phyloP scores from a whole-genome alignment of 164 flowering plant species.

The Amborella trichopoda region DNA sequence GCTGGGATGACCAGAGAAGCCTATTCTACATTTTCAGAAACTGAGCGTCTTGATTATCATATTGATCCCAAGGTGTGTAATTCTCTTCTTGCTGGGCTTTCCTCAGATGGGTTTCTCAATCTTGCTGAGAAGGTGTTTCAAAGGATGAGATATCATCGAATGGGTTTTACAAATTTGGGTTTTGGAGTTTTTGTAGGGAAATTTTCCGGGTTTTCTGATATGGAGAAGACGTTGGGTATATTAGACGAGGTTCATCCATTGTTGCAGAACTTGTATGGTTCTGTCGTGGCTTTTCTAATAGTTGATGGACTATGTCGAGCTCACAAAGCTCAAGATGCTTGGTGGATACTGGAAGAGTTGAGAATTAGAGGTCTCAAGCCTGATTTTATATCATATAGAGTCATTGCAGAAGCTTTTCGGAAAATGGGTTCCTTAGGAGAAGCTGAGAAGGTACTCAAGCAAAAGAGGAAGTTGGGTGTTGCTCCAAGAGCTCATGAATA shows the following conservation, averaged over 20 bases:
- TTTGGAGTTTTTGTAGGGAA: slow-evolving; percentile 72
- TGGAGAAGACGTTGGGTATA: slow-evolving; percentile 25
- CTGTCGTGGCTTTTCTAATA: slow-evolving; percentile 55
- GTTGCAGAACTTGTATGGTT: slow-evolving; percentile 41
- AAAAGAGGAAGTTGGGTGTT: slow-evolving; percentile 83
- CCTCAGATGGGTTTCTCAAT: slow-evolving; percentile 42
- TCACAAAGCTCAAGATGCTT: slow-evolving; percentile 41
- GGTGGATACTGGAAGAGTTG: slow-evolving; percentile 43
- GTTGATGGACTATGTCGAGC: slow-evolving; percentile 62
- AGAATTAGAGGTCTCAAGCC: slow-evolving; percentile 71
- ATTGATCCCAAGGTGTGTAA: slow-evolving; percentile 27
- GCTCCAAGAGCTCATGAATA: slow-evolving; percentile 74
- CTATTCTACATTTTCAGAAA: slow-evolving; percentile 27
- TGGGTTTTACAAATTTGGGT: slow-evolving; percentile 45
- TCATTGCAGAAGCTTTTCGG: slow-evolving; percentile 56
- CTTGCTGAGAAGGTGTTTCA: slow-evolving; percentile 40
- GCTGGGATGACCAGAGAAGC: slow-evolving; percentile 36
- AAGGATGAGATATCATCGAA: slow-evolving; percentile 36
- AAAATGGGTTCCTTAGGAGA: slow-evolving; percentile 29
- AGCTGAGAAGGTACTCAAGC: slow-evolving; percentile 48
- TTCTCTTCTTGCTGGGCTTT: slow-evolving; percentile 54
- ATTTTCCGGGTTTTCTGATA: slow-evolving; percentile 25
- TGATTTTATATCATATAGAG: slow-evolving; percentile 84
- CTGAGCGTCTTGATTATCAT: slow-evolving; percentile 3
- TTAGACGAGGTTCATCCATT: slow-evolving; percentile 30